Evolutionary conservation across 257 asterid genomes (phyloP).

Genomic region (Nicotiana noctiflora): DNA sequence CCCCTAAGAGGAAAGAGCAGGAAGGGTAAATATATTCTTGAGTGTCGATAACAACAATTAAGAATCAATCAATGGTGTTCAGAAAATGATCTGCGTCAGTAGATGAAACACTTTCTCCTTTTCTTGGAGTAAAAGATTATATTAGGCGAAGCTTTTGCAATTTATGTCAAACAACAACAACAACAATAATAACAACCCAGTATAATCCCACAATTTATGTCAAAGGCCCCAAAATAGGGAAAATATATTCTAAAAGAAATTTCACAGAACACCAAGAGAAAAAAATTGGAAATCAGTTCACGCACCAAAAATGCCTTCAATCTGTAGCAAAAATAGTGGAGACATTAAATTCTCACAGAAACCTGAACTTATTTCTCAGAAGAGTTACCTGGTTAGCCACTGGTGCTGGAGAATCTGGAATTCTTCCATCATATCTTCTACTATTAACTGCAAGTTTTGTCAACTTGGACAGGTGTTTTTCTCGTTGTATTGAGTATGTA

Average conservation of each 20-base stretch:
- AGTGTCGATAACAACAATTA: neutral
- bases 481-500: slow-evolving; percentile 71
- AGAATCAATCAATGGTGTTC: neutral
- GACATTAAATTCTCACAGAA: neutral
- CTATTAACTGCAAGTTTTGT: slow-evolving; percentile 77
- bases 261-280: neutral
- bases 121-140: neutral
- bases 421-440: slow-evolving; percentile 70
- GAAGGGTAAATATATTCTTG: neutral
- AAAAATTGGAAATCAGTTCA: neutral
- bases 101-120: neutral
- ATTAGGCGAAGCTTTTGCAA: neutral
- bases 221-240: neutral
- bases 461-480: slow-evolving; percentile 54
- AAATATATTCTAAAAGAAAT: neutral
- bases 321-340: neutral
- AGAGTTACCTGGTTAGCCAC: slow-evolving; percentile 64
- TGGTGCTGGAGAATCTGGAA: slow-evolving; percentile 85
- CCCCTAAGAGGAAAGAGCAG: neutral
- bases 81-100: neutral
- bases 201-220: no score
- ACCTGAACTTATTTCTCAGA: neutral
- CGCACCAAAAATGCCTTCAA: neutral
- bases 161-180: neutral
- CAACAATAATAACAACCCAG: no score